Evolutionary conservation across 2,329 filamentous ascomycete genomes (phyloP), one percentile per base, ranked within the genome.

Genomic region (Aspergillus eucalypticola): DNA sequence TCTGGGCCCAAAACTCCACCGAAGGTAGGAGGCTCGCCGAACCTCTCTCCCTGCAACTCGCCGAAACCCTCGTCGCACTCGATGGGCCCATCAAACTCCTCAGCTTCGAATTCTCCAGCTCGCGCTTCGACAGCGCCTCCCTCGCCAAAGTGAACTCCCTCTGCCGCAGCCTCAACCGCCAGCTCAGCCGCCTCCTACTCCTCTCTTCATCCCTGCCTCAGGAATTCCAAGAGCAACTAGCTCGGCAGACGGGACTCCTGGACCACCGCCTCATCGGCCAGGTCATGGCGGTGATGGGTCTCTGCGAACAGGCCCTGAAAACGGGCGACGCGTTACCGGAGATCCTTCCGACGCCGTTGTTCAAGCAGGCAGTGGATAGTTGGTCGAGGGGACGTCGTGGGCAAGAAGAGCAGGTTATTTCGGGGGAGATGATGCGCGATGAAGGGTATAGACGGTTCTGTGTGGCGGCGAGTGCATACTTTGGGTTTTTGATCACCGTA

Each of bases 301-400:
- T 83, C 3, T 67, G 82, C 5, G 79, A 82, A 51, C 80, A 83
- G 54, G 71, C 80, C 2, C 66, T 84, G 19, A 76, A 78, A 19
- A 83, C 80, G 0, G 82, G 79, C 0, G 76, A 78, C n/a, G 74
- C 82, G 0, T 65, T 83, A 0, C 82, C 82, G 0, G 78, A 81
- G 54, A 71, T 81, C 2, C 64, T 84, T 0, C 82, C 82, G 0
- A 77, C 79, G 1, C 82, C 82, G 2, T 63, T 84, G 19, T 65
- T 82, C 1, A 72, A 75, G 2, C 73, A 75, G 3, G 75, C 69
- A 21, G 64, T 71, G 23, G 68, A 73, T 29, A 70, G 64, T 32
- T 71, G 69, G 66, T 27, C 46, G 25, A 60, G 56, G 21, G 56
- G 49, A 0, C 66, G 65, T 3, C 62, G 65, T 29, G 27, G 27